Evolutionary conservation across 2,329 filamentous ascomycete species (phyloP).

Genomic region (Aureobasidium sp.): DNA sequence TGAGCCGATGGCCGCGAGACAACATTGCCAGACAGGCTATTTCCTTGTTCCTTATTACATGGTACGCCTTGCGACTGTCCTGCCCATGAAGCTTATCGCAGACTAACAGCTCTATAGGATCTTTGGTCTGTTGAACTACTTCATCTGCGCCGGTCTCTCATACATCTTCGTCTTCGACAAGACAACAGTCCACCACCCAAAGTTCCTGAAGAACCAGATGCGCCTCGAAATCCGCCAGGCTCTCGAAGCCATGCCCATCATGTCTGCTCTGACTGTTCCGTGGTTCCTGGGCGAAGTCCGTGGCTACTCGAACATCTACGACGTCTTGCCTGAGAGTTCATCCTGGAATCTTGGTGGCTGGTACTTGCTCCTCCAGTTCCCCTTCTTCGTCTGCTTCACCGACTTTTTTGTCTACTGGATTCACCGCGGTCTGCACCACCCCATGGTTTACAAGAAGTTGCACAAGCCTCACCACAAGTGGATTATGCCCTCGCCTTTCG

Average conservation of each 20-base stretch:
- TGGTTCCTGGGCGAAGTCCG: conserved; percentile 78
- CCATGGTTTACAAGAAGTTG: conserved; percentile 71
- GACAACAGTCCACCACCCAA: conserved; percentile 77
- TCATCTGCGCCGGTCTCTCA: conserved; percentile 71
- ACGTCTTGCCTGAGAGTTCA: conserved; percentile 44
- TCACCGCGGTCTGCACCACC: conserved; percentile 78
- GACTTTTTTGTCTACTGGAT: conserved; percentile 90
- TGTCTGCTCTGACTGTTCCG: conserved; percentile 73
- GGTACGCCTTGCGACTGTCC: conserved; percentile 47
- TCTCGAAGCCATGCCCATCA: conserved; percentile 67
- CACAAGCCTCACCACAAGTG: conserved; percentile 99
- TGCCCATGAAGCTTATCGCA: not conserved
- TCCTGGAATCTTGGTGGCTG: conserved; percentile 66
- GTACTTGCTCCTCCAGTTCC: conserved; percentile 80
- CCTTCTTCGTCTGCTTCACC: conserved; percentile 80
- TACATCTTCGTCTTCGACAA: conserved; percentile 92
- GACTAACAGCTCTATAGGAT: conserved; percentile 50
- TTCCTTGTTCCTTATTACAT: conserved; percentile 77
- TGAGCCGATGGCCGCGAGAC: conserved; percentile 70
- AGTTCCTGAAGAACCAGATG: conserved; percentile 92
- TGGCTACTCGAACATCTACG: conserved; percentile 82
- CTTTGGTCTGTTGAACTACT: conserved; percentile 80
- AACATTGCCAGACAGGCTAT: conserved; percentile 67
- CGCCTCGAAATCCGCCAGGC: conserved; percentile 77
- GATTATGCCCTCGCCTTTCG: conserved; percentile 96